Percentiles rank a stretch among this genome's conserved stretches.
Conservation (phyloP, 208 protist species). For the Leishmania guyanensis region DNA sequence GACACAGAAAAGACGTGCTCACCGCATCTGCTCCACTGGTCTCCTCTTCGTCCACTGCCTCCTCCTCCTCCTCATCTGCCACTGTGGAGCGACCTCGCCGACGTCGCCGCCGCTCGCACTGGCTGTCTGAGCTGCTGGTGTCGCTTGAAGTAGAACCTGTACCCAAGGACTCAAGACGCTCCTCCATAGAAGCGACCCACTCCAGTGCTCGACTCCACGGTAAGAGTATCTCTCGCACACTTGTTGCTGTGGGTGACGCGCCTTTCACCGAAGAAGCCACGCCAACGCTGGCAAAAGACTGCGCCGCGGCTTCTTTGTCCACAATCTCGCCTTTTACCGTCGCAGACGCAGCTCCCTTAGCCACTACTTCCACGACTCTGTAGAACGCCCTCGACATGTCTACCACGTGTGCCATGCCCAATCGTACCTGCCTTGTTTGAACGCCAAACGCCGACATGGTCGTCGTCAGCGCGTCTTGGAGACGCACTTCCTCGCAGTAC, state of each 20-base stretch:
- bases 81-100: background rate
- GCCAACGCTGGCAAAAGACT: background rate
- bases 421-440: constrained; percentile 10
- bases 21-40: background rate
- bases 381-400: constrained; percentile 14
- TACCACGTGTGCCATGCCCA: constrained; percentile 6
- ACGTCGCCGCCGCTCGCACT: background rate
- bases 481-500: constrained; percentile 11
- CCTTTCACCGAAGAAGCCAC: too few relatives aligned
- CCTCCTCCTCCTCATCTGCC: background rate
- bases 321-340: background rate
- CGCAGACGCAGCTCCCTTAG: background rate
- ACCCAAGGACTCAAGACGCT: constrained; percentile 6
- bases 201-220: constrained; percentile 10
- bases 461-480: constrained; percentile 4
- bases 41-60: background rate
- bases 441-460: constrained; percentile 2
- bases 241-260: background rate
- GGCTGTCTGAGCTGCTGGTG: background rate
- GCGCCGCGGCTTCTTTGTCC: background rate
- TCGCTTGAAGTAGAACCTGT: background rate
- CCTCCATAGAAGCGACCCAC: constrained; percentile 11
- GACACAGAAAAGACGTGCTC: background rate
- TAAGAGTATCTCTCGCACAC: background rate
- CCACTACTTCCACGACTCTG: background rate